Evolutionary conservation across 2,329 filamentous ascomycete genomes (phyloP), one percentile per base, ranked within the genome.

Genomic region (Ophiostoma ips): DNA sequence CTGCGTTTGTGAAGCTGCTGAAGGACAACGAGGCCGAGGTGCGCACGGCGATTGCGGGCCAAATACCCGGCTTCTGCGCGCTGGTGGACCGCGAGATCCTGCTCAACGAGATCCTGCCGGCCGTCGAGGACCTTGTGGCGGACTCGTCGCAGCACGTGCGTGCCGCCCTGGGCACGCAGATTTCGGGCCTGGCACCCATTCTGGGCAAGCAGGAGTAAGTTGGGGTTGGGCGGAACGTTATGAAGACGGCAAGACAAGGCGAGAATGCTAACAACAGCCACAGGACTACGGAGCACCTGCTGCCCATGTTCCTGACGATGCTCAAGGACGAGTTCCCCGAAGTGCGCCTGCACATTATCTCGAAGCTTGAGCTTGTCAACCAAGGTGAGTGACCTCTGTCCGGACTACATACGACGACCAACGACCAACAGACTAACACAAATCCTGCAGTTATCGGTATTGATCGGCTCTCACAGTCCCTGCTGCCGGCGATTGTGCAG

Each of bases 281-380:
- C 57, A 92, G 87, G 68, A 98, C 92, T 30, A 96, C 95, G 58
- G 84, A 92, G 59, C 92, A 98, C 65, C 80, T 98, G 41, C 78
- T 98, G 41, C 92, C 92, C 49, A 98, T 98, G 90, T 96, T 98
- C 68, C 76, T 98, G 49, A 87, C 94, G 66, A 98, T 98, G 92
- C 81, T 98, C 60, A 98, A 96, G 76, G 92, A 98, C 61, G 92
- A 98, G 63, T 96, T 95, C 67, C 92, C 92, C 19, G 92, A 98
- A 64, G 92, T 98, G 48, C 84, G 92, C 55, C 80, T 98, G 53
- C 94, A 98, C 70, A 98, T 98, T 66, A 98, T 98, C 62, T 96
- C 92, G n/a, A 98, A 98, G 70, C 81, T 98, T 50, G 94, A 98
- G 71, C 79, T 94, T 55, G 92, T 98, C 56, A 98, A 98, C 70